These are phyloP conservation scores for Aspergillus ostianus DNA, from an alignment of 495 filamentous ascomycete species.

Conservation along the genomic window DNA sequence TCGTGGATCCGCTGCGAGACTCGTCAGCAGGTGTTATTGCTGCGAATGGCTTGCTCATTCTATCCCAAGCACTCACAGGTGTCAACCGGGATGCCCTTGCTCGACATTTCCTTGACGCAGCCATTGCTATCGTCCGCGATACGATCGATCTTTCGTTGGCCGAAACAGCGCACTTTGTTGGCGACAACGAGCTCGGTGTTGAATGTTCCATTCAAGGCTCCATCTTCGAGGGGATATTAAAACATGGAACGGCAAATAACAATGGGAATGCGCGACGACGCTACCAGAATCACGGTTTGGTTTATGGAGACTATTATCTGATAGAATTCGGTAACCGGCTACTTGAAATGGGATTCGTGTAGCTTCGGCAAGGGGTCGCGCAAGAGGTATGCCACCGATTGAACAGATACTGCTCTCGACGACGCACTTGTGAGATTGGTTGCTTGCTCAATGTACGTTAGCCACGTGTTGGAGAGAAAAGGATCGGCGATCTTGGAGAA, in stretches of 20 bases:
- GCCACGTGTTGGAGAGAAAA: too few species aligned
- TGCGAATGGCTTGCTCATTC: slow-evolving; percentile 38
- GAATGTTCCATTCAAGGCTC: slow-evolving; percentile 3
- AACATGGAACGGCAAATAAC: slow-evolving; percentile 39
- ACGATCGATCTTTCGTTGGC: slow-evolving; percentile 24
- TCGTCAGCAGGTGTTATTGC: slow-evolving; percentile 39
- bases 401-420: too few species aligned
- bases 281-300: slow-evolving; percentile 37
- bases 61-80: slow-evolving; percentile 18
- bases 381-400: too few species aligned
- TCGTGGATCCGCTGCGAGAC: slow-evolving; percentile 28
- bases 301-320: slow-evolving; percentile 47
- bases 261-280: slow-evolving; percentile 24
- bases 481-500: too few species aligned
- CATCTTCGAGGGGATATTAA: slow-evolving; percentile 22
- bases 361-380: background rate
- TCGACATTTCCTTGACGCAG: slow-evolving; percentile 26
- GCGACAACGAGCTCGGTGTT: slow-evolving; percentile 5
- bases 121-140: slow-evolving; percentile 20
- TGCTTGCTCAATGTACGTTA: too few species aligned
- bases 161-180: background rate
- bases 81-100: slow-evolving; percentile 23
- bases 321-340: slow-evolving; percentile 40
- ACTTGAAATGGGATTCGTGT: slow-evolving; percentile 16
- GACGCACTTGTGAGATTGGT: too few species aligned